Percentiles rank a stretch among this genome's conserved stretches.
Conservation (phyloP, 2,329 filamentous ascomycete genomes). For the Hypoxylon sp. region DNA sequence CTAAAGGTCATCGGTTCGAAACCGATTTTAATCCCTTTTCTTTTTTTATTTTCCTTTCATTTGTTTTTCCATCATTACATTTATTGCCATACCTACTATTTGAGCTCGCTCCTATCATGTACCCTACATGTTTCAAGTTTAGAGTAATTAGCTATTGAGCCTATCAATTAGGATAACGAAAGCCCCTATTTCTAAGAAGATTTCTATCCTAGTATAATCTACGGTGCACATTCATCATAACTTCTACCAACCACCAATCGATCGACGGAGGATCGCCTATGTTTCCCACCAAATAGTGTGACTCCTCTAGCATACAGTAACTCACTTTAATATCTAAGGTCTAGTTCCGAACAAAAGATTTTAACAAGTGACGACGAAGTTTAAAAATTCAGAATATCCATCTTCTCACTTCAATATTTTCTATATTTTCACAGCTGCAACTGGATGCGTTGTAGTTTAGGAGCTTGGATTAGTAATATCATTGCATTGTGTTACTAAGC, state of each 20-base stretch:
- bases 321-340: background rate
- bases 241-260: background rate
- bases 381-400: background rate
- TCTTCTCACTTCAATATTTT: background rate
- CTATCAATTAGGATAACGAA: no score
- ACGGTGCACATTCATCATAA: background rate
- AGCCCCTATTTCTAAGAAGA: background rate
- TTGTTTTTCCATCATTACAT: no score
- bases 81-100: no score
- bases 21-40: no score
- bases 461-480: background rate
- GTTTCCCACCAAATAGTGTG: background rate
- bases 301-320: background rate
- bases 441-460: background rate
- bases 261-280: background rate
- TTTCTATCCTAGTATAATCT: background rate
- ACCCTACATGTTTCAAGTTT: no score
- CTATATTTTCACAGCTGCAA: background rate
- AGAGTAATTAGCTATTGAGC: no score
- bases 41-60: no score
- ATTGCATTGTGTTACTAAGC: background rate
- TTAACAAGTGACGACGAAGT: background rate
- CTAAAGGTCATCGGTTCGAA: background rate
- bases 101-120: no score
- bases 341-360: background rate